Evolutionary conservation across 805 yeast genomes (phyloP), one percentile per base, ranked within the genome.

Genomic region (Teunomyces lycoperdinae): DNA sequence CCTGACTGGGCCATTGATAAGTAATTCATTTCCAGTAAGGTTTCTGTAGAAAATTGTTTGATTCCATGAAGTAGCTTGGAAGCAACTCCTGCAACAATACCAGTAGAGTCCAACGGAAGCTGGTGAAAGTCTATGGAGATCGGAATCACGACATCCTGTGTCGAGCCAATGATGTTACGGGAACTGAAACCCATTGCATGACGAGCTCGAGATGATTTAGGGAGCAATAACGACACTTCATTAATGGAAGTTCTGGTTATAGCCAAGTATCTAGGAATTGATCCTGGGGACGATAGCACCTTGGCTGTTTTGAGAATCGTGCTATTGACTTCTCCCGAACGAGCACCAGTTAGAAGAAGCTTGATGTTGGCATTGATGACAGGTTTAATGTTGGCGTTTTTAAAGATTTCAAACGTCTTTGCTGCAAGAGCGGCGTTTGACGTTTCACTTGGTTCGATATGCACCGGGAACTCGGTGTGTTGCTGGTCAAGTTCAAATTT

Each of bases 51-150:
- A 24, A 42, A 40, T 11, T 45, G 41, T 17, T 54, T 56, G 33
- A 61, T 53, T 5, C 70, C 72, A 36, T 63, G 67, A 16, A 77
- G 56, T 20, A 83, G 61, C 46, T 68, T 71, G 34, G 78, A 66
- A 0, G 88, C 86, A 17, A 84, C 72, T 1, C 86, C 85, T 0
- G 87, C 82, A 1, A 83, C 87, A 43, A 84, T 81, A 35, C 89
- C 89, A 17, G 83, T 80, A 6, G 81, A 69, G 59, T 83, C 83
- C 13, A 79, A 62, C 0, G 87, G 87, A 20, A 83, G 58, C 27
- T 66, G 63, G 10, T 74, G 66, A 49, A 83, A 70, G 58, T 83
- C 83, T 16, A 84, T 74, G 1, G 76, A 67, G 4, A 83, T 66
- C 0, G 88, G 87, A n/a, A 76, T 67, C 43, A 82, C 74, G 33